A percentile compares a stretch with the other conserved stretches of the same genome.
Evolutionary conservation across 2,329 filamentous ascomycete species (phyloP).

Genomic region (Paramyrothecium roridum): DNA sequence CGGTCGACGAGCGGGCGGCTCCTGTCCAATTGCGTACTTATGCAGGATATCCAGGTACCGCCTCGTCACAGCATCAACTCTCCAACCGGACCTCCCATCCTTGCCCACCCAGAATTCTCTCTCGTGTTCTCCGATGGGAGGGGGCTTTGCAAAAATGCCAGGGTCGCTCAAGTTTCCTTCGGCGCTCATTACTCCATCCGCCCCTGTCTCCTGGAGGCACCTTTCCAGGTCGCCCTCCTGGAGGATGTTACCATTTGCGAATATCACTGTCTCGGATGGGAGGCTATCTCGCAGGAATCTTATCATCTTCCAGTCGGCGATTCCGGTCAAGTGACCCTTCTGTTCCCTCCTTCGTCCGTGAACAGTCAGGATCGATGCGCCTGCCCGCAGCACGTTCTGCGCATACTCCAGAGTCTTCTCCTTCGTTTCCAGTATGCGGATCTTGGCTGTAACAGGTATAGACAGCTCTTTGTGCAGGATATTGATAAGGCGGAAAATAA

Average conservation of each 20-base stretch:
- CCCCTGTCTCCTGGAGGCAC: constrained; percentile 81
- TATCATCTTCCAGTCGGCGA: constrained; percentile 90
- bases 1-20: constrained; percentile 65
- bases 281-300: constrained; percentile 78
- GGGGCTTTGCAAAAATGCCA: constrained; percentile 72
- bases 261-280: constrained; percentile 84
- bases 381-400: constrained; percentile 78
- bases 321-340: constrained; percentile 90
- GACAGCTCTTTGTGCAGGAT: constrained; percentile 75
- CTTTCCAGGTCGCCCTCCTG: constrained; percentile 72
- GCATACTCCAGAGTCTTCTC: constrained; percentile 90
- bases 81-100: constrained; percentile 78
- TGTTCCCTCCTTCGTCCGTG: constrained; percentile 87
- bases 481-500: constrained; percentile 80
- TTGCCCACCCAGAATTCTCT: constrained; percentile 83
- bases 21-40: constrained; percentile 64
- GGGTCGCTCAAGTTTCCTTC: constrained; percentile 95
- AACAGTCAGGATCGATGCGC: constrained; percentile 89
- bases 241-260: constrained; percentile 94
- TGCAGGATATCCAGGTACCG: constrained; percentile 91
- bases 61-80: constrained; percentile 82
- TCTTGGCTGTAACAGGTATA: constrained; percentile 91
- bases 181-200: constrained; percentile 91
- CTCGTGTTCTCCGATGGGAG: constrained; percentile 60
- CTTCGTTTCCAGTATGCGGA: constrained; percentile 80